Percentiles rank a stretch among this genome's conserved stretches.
These are phyloP conservation scores for Mycena indigotica DNA, from an alignment of 768 basidiomycete species.

Conservation along the genomic window DNA sequence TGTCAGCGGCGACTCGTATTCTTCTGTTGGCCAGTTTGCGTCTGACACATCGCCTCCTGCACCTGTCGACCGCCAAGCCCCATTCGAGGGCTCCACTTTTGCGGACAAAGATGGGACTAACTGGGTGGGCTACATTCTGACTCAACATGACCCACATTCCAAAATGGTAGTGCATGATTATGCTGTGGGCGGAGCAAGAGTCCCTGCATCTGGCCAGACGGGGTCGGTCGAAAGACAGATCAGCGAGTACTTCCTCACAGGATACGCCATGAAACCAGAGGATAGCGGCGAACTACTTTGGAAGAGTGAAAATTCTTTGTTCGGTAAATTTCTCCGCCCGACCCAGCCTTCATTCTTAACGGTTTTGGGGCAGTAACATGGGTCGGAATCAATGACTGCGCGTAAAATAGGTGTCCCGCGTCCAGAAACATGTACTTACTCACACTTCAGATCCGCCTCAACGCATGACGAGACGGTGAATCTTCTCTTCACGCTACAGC, in stretches of 20 bases:
- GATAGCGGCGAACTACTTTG: conserved; percentile 36
- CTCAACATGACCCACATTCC: conserved; percentile 41
- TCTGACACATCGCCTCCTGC: conserved; percentile 31
- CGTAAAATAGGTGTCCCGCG: conserved; percentile 34
- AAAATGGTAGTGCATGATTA: conserved; percentile 58
- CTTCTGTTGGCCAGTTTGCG: conserved; percentile 42
- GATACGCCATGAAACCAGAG: conserved; percentile 37
- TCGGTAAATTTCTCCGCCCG: conserved; percentile 38
- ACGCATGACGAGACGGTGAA: conserved; percentile 30
- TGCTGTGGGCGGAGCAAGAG: conserved; percentile 54
- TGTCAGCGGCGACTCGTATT: conserved; percentile 64
- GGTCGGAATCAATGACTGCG: conserved; percentile 71
- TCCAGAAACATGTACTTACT: background rate
- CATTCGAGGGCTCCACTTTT: conserved; percentile 52
- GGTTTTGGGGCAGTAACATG: conserved; percentile 69
- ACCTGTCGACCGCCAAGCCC: conserved; percentile 48
- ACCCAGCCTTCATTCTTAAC: too few relatives aligned
- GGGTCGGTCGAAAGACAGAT: conserved; percentile 21
- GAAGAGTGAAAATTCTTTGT: conserved; percentile 46
- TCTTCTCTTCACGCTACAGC: conserved; percentile 46
- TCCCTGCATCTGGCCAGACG: conserved; percentile 45
- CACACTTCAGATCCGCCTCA: conserved; percentile 18
- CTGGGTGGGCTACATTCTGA: conserved; percentile 65
- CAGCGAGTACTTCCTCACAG: conserved; percentile 37
- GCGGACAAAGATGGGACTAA: conserved; percentile 52